phyloP scores from a whole-genome alignment of 1,284 basidiomycete genomes.

The Puccinia coronata region DNA sequence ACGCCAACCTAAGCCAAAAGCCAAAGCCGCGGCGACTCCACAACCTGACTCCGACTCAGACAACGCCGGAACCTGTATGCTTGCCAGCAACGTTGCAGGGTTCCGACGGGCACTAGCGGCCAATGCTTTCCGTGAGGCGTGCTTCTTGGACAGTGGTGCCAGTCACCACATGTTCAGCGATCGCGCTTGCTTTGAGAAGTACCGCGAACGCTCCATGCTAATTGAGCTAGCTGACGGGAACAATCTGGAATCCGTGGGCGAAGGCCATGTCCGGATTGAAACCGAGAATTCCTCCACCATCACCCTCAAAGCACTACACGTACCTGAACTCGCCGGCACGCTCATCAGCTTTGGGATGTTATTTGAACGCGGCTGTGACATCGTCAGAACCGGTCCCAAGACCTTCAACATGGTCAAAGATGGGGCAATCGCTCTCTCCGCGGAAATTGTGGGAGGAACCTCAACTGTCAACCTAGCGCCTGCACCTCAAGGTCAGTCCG shows the following conservation, averaged over 20 bases:
- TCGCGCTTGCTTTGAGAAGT: not conserved
- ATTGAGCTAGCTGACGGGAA: not conserved
- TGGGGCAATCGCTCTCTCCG: not conserved
- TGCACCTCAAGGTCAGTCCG: no score
- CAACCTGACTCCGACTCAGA: no score
- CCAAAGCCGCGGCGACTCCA: no score
- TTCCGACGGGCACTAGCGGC: no score
- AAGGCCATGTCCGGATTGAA: no score
- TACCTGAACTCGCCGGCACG: not conserved
- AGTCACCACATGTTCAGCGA: conserved; percentile 15
- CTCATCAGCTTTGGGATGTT: not conserved
- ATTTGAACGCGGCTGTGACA: not conserved
- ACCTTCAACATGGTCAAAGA: not conserved
- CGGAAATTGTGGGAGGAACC: not conserved
- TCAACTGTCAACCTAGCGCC: no score
- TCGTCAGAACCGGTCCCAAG: no score
- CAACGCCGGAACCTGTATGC: not conserved
- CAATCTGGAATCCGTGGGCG: not conserved
- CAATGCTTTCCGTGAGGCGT: no score
- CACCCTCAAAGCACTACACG: not conserved
- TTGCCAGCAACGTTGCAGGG: no score
- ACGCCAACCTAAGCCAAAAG: no score
- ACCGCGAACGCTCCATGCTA: not conserved
- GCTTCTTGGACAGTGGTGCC: no score
- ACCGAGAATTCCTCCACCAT: no score